Evolutionary conservation across 2,329 filamentous ascomycete genomes (phyloP).

Genomic region (Trichophyton verrucosum): DNA sequence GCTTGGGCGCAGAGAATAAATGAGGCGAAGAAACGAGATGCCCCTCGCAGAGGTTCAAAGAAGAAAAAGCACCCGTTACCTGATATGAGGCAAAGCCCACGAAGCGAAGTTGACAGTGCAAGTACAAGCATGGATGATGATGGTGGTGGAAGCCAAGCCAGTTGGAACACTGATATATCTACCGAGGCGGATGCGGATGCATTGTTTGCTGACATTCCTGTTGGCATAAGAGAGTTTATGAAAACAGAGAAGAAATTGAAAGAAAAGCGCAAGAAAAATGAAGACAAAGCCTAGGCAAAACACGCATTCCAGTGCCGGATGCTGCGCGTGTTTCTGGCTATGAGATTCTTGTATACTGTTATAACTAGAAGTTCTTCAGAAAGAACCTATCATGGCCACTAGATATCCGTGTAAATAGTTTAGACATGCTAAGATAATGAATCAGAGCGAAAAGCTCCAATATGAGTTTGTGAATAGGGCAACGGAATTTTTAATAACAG

Average conservation of each 20-base stretch:
- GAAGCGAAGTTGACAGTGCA: constrained; percentile 36
- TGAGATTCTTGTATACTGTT: no score
- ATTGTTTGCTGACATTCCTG: constrained; percentile 67
- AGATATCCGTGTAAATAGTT: neutral
- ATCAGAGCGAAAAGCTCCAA: no score
- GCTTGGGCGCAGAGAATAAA: constrained; percentile 60
- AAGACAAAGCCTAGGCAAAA: neutral
- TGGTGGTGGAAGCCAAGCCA: constrained; percentile 59
- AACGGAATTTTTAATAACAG: neutral
- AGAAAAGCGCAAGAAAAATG: constrained; percentile 50
- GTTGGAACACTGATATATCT: constrained; percentile 43
- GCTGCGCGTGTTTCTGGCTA: no score
- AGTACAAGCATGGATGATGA: constrained; percentile 64
- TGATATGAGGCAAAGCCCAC: constrained; percentile 23
- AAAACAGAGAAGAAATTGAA: constrained; percentile 85
- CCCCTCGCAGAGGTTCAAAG: constrained; percentile 20
- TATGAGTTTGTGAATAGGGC: no score
- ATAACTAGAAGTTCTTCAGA: no score
- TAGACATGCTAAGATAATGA: neutral
- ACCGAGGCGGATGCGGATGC: constrained; percentile 36
- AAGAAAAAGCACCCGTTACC: constrained; percentile 2
- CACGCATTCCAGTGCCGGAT: no score
- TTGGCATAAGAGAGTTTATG: constrained; percentile 96
- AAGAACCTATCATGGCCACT: neutral
- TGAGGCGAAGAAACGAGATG: constrained; percentile 43